Evolutionary conservation across 2,329 filamentous ascomycete species (phyloP), one percentile per base, ranked within the genome.

Genomic region (Zopfia rhizophila): DNA sequence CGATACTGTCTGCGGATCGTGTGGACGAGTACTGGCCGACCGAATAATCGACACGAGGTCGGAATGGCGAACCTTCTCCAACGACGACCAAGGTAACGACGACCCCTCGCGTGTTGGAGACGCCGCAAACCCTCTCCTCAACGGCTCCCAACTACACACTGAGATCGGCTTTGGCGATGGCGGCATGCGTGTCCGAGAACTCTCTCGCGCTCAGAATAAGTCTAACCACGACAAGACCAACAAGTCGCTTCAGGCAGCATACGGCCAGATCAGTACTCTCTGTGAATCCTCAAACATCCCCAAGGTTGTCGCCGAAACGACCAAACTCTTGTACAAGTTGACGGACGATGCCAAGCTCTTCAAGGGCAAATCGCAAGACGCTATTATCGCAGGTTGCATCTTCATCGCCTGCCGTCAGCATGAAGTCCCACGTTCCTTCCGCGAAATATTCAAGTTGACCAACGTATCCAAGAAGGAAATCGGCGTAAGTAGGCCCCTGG

Each of bases 71-170:
- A 99, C 94, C 1, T 99, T 99, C 76, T 91, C 92, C 68, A 97
- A 97, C 70, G 94, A 99, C 67, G 95, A 99, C 70, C 91, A 96
- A 72, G 91, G 90, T 65, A 92, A 90, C 66, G 95, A 97, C 62
- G 94, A 99, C 60, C 94, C 95, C 4, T 97, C 91, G 48, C 94
- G 94, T 91, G 93, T 99, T 56, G 94, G 94, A 78, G 94, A 97
- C 61, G 90, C 89, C 5, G 87, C 88, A 50, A 97, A 97, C 67
- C 88, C 90, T 41, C 85, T 99, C 30, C 82, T 96, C 46, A 91
- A 96, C 65, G 92, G 91, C 45, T 88, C 91, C 55, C 91, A 96
- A 75, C 85, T 97, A 32, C 86, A 92, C 66, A 97, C 92, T 5
- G 86, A 82, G 55, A 96, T 97, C 57, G 90, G 90, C 36, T 95